Base-by-base conservation (phyloP, 2,329 filamentous ascomycete species). In the Chaetomium strumarium region DNA sequence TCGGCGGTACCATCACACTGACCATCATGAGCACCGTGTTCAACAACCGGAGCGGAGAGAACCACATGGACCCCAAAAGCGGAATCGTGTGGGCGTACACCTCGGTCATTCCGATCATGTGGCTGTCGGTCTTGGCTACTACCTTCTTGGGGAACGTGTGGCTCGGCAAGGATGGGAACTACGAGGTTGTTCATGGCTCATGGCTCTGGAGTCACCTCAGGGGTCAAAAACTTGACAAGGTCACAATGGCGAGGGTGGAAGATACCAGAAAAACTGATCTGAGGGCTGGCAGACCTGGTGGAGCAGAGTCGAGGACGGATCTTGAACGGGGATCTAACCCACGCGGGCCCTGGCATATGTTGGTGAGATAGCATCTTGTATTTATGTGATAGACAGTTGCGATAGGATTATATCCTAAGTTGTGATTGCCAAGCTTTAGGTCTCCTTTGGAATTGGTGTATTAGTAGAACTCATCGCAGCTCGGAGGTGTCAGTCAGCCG, bases 11-110 rank as follows among this genome's bases (percentile, higher is more conserved):
- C 0, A 66, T 87, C 2, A 78, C 78, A 0, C 71, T 86, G 42
- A 84, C 83, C 0, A 75, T 87, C 60, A 86, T 87, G 84, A 77
- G 81, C 13, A 75, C 78, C 9, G 82, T 87, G 1, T 86, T 86
- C 65, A 85, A 85, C 62, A 87, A 87, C 56, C 68, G 49, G 39
- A 56, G 54, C 52, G 61, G 51, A n/a, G n/a, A 14, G n/a, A 17
- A 53, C 31, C 51, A 57, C 24, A 34, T 31, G 19, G 48, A 59
- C 19, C 53, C 48, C 11, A 52, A 62, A 58, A 74, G 72, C 53
- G 83, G 81, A 0, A 79, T 86, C n/a, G 79, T 82, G 57, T 84
- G 82, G 77, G 79, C 82, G 0, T 84, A 84, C 59, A 73, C 85
- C 37, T 71, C 81, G 0, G 75, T 87, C 36, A 67, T 79, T 12